Base-by-base conservation (phyloP, 1,139 yeast genomes). In the Protomyces arabidopsidicola region DNA sequence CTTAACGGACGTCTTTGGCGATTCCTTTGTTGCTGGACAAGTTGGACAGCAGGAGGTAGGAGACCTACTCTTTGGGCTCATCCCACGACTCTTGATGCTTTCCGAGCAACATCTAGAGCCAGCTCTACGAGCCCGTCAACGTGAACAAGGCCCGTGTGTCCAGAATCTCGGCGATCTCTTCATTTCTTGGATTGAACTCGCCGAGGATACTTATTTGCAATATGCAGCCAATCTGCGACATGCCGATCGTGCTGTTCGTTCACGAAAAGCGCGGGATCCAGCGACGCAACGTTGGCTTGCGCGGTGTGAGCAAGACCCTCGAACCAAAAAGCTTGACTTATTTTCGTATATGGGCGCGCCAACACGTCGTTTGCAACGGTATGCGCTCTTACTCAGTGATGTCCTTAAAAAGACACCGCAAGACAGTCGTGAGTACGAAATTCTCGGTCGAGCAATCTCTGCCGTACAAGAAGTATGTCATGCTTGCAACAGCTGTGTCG, bases 271-370 rank as follows among this genome's bases (percentile, higher is more conserved):
- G 69, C 77, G 73, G 71, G 79, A 75, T 69, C 81, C 81, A 65
- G 76, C 72, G 75, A 86, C 84, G 68, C 75, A 78, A 0, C 70
- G 72, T 2, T 84, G 86, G 86, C 72, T 83, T 51, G 76, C 74
- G 6, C 71, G 74, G 14, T 75, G 79, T 24, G 82, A 82, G 65
- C 72, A 70, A 27, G 81, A 81, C 65, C 77, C 79, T 3, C 74
- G 80, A 1, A 76, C 82, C 0, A 77, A 72, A 71, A 83, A 82
- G 77, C 84, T 71, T 72, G 86, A 76, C 69, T 88, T 75, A 72
- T 79, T 82, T 58, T 78, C 87, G 54, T 86, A 87, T 70, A 82
- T 87, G 69, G 86, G 89, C 69, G 87, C 95, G 0, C 87, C 88
- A 68, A 84, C 87, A 67, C 87, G 90, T 3, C 81, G 95, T 16